These are phyloP conservation scores for Jatropha curcas DNA, from an alignment of 345 rosid genomes.

Conservation along the genomic window DNA sequence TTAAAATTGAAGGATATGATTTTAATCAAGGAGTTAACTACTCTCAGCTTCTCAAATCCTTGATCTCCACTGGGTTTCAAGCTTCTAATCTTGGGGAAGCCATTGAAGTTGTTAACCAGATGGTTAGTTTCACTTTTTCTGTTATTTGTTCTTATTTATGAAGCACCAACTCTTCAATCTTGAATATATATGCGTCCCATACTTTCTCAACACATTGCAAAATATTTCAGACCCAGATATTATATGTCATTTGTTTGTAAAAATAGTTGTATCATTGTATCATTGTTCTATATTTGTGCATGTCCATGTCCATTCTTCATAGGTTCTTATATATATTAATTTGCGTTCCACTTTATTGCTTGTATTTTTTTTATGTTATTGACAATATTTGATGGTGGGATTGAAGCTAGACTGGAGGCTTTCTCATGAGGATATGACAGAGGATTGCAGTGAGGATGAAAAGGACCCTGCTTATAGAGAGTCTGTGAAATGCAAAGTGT, in stretches of 20 bases:
- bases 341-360: not conserved
- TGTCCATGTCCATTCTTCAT: too few species aligned
- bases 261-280: too few species aligned
- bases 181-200: too few species aligned
- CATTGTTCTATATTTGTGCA: too few species aligned
- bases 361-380: not conserved
- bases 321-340: too few species aligned
- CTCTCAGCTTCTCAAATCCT: conserved; percentile 57
- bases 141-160: not conserved
- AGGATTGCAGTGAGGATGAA: conserved; percentile 76
- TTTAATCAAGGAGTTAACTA: conserved; percentile 69
- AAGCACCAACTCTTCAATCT: too few species aligned
- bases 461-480: conserved; percentile 55
- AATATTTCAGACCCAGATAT: too few species aligned
- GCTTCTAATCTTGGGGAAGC: conserved; percentile 96
- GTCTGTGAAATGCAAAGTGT: conserved; percentile 78
- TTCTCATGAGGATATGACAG: conserved; percentile 56
- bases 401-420: conserved; percentile 96
- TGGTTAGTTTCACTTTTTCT: conserved; percentile 46
- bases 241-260: too few species aligned
- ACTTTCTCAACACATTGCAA: too few species aligned
- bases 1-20: conserved; percentile 74
- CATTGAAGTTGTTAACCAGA: conserved; percentile 67
- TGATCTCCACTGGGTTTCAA: conserved; percentile 90
- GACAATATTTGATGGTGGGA: not conserved